A percentile compares a stretch with the other conserved stretches of the same genome.
Conservation (phyloP, 2,329 filamentous ascomycete genomes). For the Fusarium tanahbumbuense region DNA sequence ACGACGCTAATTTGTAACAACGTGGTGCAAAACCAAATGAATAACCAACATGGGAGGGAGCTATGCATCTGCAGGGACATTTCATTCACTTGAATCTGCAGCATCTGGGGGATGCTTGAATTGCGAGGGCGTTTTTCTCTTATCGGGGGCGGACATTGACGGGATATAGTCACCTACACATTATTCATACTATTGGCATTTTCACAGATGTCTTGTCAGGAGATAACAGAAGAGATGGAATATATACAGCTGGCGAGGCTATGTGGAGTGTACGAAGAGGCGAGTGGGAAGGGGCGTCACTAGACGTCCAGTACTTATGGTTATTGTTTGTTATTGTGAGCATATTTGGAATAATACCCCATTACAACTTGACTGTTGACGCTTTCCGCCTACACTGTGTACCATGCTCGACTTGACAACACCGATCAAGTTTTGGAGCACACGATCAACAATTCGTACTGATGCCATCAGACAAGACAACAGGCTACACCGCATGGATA, state of each 20-base stretch:
- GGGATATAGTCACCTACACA: constrained; percentile 31
- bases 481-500: neutral
- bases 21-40: constrained; percentile 26
- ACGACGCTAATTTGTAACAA: constrained; percentile 38
- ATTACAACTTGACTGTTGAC: constrained; percentile 24
- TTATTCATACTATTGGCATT: constrained; percentile 26
- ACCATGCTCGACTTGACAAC: neutral
- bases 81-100: constrained; percentile 31
- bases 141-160: constrained; percentile 9
- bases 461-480: neutral
- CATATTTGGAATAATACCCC: constrained; percentile 48
- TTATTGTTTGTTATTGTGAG: constrained; percentile 42
- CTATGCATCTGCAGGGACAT: constrained; percentile 36
- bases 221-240: constrained; percentile 28
- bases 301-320: constrained; percentile 39
- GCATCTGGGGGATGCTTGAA: constrained; percentile 23
- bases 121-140: constrained; percentile 31
- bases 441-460: neutral
- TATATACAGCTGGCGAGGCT: constrained; percentile 29
- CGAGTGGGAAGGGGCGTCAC: constrained; percentile 13
- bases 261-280: constrained; percentile 22
- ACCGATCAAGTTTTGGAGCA: neutral
- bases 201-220: constrained; percentile 26
- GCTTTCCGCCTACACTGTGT: neutral
- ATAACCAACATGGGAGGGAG: constrained; percentile 26